Percentiles rank a stretch among this genome's conserved stretches.
phyloP scores from a whole-genome alignment of 306 rosid species.

The Nissolia schottii region DNA sequence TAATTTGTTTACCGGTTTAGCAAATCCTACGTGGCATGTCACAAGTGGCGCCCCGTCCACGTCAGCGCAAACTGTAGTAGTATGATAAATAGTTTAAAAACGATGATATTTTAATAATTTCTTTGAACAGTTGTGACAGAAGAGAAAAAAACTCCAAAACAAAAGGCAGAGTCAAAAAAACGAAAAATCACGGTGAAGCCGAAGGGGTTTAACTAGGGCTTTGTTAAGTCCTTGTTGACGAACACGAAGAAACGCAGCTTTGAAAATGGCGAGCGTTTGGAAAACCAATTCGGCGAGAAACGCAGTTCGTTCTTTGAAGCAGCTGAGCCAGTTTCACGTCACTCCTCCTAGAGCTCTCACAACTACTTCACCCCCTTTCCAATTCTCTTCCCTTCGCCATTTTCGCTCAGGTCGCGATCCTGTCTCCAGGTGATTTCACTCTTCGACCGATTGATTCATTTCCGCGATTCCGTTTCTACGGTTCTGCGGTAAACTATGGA shows the following conservation, averaged over 20 bases:
- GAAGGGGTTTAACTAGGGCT: slow-evolving; percentile 34
- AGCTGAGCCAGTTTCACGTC: slow-evolving; percentile 19
- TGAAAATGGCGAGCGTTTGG: slow-evolving; percentile 32
- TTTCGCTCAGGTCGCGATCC: slow-evolving; percentile 61
- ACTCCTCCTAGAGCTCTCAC: slow-evolving; percentile 22
- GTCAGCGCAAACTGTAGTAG: too few relatives aligned
- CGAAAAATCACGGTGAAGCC: background rate
- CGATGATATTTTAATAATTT: too few relatives aligned
- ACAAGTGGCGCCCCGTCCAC: too few relatives aligned
- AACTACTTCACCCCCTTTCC: slow-evolving; percentile 39
- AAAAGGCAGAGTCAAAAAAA: background rate
- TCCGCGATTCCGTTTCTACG: background rate
- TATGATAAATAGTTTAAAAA: too few relatives aligned
- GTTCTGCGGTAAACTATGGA: background rate
- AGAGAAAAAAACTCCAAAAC: background rate
- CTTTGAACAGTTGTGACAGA: too few relatives aligned
- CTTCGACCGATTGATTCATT: background rate
- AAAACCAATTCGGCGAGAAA: slow-evolving; percentile 33
- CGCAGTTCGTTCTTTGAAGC: slow-evolving; percentile 38
- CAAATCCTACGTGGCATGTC: too few relatives aligned
- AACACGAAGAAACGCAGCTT: background rate
- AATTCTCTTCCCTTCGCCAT: slow-evolving; percentile 41
- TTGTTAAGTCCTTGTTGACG: background rate
- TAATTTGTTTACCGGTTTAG: too few relatives aligned
- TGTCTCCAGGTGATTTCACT: slow-evolving; percentile 39